These are phyloP conservation scores for Leishmania aethiopica DNA, from an alignment of 208 protist species.

Conservation along the genomic window DNA sequence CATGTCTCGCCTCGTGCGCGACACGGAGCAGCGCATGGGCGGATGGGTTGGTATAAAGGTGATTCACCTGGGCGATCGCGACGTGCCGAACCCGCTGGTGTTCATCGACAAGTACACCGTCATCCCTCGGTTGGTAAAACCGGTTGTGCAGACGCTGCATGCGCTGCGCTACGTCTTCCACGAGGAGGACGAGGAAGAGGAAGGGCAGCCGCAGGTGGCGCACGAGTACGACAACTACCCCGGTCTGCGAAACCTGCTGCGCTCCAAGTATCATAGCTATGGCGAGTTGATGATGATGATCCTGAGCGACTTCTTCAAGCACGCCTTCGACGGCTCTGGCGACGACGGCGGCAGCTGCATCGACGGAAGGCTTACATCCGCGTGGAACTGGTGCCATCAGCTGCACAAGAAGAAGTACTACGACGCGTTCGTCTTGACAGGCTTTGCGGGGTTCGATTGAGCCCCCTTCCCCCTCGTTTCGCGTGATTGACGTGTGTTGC, in stretches of 20 bases:
- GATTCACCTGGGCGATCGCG: conserved; percentile 97
- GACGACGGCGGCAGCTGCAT: conserved; percentile 96
- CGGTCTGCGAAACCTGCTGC: conserved; percentile 73
- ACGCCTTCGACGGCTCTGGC: conserved; percentile 94
- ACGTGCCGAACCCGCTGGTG: conserved; percentile 97
- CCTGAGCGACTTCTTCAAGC: conserved; percentile 95
- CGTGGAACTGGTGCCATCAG: conserved; percentile 97
- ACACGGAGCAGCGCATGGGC: conserved; percentile 80
- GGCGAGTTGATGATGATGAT: conserved; percentile 80
- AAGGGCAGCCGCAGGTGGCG: conserved; percentile 10
- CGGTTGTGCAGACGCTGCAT: conserved; percentile 88
- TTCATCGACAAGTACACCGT: conserved; percentile 99
- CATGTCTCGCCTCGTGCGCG: conserved; percentile 84
- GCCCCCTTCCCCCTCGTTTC: not conserved
- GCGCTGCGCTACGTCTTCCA: conserved; percentile 71
- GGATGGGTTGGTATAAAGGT: conserved; percentile 97
- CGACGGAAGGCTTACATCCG: conserved; percentile 97
- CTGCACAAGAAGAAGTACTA: conserved; percentile 97
- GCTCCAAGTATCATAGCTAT: conserved; percentile 77
- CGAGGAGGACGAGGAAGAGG: conserved; percentile 33
- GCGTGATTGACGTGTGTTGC: not conserved
- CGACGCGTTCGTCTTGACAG: conserved; percentile 94
- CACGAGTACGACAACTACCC: conserved; percentile 59
- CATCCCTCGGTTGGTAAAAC: conserved; percentile 93
- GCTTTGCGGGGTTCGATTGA: conserved; percentile 97